These are phyloP conservation scores for Dryadomyces quercus-mongolicae DNA, from an alignment of 2,329 filamentous ascomycete genomes.

Conservation along the genomic window DNA sequence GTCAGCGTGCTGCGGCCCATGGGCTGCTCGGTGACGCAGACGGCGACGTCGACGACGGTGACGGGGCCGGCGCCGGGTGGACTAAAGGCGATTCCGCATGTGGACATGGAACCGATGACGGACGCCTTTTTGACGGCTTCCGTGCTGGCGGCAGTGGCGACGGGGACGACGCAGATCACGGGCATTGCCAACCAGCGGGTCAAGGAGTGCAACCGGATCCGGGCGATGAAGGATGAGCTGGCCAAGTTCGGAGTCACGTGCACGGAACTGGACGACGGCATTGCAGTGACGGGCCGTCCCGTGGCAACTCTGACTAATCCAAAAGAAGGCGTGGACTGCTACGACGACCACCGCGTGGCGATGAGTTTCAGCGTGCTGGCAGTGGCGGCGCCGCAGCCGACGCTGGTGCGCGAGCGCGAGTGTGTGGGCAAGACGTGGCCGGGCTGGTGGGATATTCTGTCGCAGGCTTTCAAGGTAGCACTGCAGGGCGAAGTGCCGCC, in stretches of 20 bases:
- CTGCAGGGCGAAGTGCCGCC: slow-evolving; percentile 61
- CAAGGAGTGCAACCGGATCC: slow-evolving; percentile 95
- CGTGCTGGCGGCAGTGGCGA: slow-evolving; percentile 80
- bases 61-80: slow-evolving; percentile 69
- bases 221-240: slow-evolving; percentile 88
- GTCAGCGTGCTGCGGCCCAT: slow-evolving; percentile 82
- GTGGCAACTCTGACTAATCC: slow-evolving; percentile 37
- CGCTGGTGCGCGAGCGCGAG: slow-evolving; percentile 76
- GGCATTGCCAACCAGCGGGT: slow-evolving; percentile 97
- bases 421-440: slow-evolving; percentile 98
- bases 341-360: slow-evolving; percentile 93
- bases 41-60: slow-evolving; percentile 76
- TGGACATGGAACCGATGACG: slow-evolving; percentile 99
- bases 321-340: slow-evolving; percentile 68
- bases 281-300: slow-evolving; percentile 52
- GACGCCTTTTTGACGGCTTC: slow-evolving; percentile 95
- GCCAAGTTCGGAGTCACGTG: slow-evolving; percentile 86
- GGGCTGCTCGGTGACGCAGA: slow-evolving; percentile 85
- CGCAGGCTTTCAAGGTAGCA: slow-evolving; percentile 61
- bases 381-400: slow-evolving; percentile 55
- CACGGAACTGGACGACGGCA: slow-evolving; percentile 86
- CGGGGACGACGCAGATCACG: slow-evolving; percentile 71
- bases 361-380: slow-evolving; percentile 96
- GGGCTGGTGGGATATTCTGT: slow-evolving; percentile 91
- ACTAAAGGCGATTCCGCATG: slow-evolving; percentile 62